Base-by-base conservation (phyloP, 352 stramenopile genomes). In the Globisporangium abappressorium region DNA sequence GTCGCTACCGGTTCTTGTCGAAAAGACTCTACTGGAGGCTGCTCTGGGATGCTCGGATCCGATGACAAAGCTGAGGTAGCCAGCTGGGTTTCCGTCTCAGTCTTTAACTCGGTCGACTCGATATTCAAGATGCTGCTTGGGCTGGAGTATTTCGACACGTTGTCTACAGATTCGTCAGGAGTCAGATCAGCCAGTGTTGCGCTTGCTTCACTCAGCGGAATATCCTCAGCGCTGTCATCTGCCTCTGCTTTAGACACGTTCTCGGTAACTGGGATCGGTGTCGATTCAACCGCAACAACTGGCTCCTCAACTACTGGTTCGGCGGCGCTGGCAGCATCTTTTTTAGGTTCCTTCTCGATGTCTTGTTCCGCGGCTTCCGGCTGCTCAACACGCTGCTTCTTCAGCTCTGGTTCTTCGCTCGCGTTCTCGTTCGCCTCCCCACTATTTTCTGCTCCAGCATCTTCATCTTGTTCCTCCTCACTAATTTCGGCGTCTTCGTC, bases 381-480 rank as follows among this genome's bases (percentile, higher is more conserved):
- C 24, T 63, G 57, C 24, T 68, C 46, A n/a, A 75, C 36, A 9
- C 75, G 73, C 36, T 68, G 71, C 49, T 84, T 87, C 64, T 84
- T 85, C 9, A 57, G 11, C 33, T 71, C 68, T 3, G 76, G 76
- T 15, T 82, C 75, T 57, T 82, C 77, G 3, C 30, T 64, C 30
- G 61, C 62, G 57, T 72, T 68, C 56, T 64, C 65, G 33, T 72
- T 68, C 56, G 62, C 65, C 28, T 80, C 72, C 0, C 49, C 47
- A 70, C 69, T 64, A 47, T 79, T 64, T 30, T 63, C 53, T 55
- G 54, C 43, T 1, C 34, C 18, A 30, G 28, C 22, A 30, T 75
- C 65, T 5, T 57, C 55, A 3, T 73, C 70, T 20, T 62, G 49
- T 6, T 75, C 69, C 73, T 84, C 46, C 62, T 71, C 33, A 51